A percentile compares a stretch with the other conserved stretches of the same genome.
Evolutionary conservation across 768 basidiomycete genomes (phyloP).

Genomic region (Hemileccinum impolitum): DNA sequence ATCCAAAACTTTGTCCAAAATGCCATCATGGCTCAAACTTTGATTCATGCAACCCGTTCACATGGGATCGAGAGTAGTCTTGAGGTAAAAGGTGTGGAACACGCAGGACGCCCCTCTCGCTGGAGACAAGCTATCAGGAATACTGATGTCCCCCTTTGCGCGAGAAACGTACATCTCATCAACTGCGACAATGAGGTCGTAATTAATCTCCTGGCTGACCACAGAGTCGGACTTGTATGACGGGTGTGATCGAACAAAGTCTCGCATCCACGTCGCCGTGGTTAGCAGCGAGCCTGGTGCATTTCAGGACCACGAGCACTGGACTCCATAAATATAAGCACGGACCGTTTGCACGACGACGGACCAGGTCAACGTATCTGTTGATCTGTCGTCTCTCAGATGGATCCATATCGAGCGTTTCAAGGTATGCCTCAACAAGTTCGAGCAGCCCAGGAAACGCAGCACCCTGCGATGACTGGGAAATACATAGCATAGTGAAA

Average conservation of each 20-base stretch:
- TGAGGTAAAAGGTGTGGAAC: conserved; percentile 63
- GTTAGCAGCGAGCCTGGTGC: conserved; percentile 71
- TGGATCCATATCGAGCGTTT: conserved; percentile 75
- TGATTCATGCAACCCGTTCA: conserved; percentile 26
- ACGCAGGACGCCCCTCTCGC: conserved; percentile 63
- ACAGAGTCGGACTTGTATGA: conserved; percentile 92
- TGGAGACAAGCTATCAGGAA: conserved; percentile 26
- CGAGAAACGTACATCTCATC: conserved; percentile 79
- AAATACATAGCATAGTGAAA: not conserved
- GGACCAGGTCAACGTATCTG: conserved; percentile 77
- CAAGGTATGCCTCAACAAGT: conserved; percentile 79
- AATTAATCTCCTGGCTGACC: conserved; percentile 88
- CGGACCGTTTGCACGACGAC: conserved; percentile 75
- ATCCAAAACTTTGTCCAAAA: not conserved
- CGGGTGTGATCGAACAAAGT: conserved; percentile 88
- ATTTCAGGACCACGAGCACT: conserved; percentile 1
- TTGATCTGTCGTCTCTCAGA: conserved; percentile 59
- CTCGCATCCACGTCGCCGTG: conserved; percentile 89
- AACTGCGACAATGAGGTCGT: conserved; percentile 84
- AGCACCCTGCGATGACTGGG: conserved; percentile 42
- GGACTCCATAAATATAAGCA: conserved; percentile 1
- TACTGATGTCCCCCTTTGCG: not conserved
- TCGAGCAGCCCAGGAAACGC: conserved; percentile 78
- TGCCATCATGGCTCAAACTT: conserved; percentile 22
- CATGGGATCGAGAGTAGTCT: conserved; percentile 42